These are phyloP conservation scores for Kalmusia sp. DNA, from an alignment of 2,329 filamentous ascomycete genomes.

Conservation along the genomic window DNA sequence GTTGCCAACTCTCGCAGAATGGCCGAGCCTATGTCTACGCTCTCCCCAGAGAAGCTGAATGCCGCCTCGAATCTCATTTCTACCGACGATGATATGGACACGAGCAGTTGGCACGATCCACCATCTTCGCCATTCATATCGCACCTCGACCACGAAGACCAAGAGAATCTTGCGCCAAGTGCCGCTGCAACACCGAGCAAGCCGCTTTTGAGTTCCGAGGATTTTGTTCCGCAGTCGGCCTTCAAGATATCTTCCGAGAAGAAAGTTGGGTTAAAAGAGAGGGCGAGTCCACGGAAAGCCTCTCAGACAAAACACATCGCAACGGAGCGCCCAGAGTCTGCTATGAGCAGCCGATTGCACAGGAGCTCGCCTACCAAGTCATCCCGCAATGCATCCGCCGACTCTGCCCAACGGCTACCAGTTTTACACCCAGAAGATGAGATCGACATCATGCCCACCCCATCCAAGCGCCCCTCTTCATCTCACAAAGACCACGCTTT, in stretches of 20 bases:
- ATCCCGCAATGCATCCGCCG: constrained; percentile 30
- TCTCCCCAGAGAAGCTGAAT: constrained; percentile 41
- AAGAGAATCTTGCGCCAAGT: constrained; percentile 45
- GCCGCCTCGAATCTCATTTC: constrained; percentile 24
- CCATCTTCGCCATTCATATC: constrained; percentile 59
- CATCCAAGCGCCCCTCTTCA: constrained; percentile 27
- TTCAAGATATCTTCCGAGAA: constrained; percentile 43
- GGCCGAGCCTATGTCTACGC: constrained; percentile 39
- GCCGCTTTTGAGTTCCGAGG: constrained; percentile 22
- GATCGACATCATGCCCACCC: constrained; percentile 21
- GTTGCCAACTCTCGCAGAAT: constrained; percentile 23
- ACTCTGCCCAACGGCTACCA: constrained; percentile 20
- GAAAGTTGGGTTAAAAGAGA: constrained; percentile 32
- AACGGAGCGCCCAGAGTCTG: constrained; percentile 33
- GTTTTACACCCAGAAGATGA: constrained; percentile 15
- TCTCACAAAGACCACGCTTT: constrained; percentile 31
- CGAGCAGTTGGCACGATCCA: constrained; percentile 47
- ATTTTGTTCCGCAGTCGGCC: constrained; percentile 37
- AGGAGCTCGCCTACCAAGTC: constrained; percentile 39
- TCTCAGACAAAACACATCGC: constrained; percentile 33
- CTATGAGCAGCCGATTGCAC: constrained; percentile 32
- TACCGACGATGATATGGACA: constrained; percentile 41
- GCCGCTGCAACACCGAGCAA: constrained; percentile 34
- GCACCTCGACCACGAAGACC: constrained; percentile 49
- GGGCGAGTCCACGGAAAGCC: constrained; percentile 31